These are phyloP conservation scores for Sphaerostilbella broomeana DNA, from an alignment of 2,329 filamentous ascomycete genomes.

Conservation along the genomic window DNA sequence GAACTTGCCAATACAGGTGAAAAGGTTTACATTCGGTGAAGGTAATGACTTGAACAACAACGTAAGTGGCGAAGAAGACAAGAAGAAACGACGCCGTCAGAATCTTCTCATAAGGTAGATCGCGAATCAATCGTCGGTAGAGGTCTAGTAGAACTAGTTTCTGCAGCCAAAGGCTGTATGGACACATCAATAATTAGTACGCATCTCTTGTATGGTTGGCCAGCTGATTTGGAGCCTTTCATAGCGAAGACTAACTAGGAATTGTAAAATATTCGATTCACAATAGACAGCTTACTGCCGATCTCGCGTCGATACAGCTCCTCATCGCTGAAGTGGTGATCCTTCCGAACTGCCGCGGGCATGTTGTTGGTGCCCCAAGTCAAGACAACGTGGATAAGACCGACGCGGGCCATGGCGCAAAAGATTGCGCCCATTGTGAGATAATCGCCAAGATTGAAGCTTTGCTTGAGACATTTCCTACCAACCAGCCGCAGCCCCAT, in stretches of 20 bases:
- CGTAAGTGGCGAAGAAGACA: slow-evolving; percentile 25
- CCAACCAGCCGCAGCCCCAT: slow-evolving; percentile 19
- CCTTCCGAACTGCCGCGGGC: slow-evolving; percentile 16
- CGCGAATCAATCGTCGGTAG: slow-evolving; percentile 20
- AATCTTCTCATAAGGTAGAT: slow-evolving; percentile 19
- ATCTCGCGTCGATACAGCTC: slow-evolving; percentile 29
- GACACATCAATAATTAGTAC: background rate
- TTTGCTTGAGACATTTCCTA: slow-evolving; percentile 16
- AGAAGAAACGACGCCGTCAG: slow-evolving; percentile 22
- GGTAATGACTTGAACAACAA: slow-evolving; percentile 26
- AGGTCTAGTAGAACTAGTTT: slow-evolving; percentile 24
- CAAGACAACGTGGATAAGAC: slow-evolving; percentile 28
- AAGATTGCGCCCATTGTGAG: slow-evolving; percentile 35
- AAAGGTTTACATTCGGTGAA: slow-evolving; percentile 39
- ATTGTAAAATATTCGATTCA: slow-evolving; percentile 28
- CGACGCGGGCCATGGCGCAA: slow-evolving; percentile 20
- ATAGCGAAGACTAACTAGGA: slow-evolving; percentile 25
- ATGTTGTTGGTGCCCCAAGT: slow-evolving; percentile 33
- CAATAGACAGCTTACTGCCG: slow-evolving; percentile 29
- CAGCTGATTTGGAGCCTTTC: background rate
- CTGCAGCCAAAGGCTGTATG: slow-evolving; percentile 23
- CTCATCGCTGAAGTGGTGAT: slow-evolving; percentile 21
- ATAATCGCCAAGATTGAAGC: slow-evolving; percentile 19
- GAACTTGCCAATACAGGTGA: slow-evolving; percentile 50
- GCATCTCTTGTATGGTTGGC: background rate